Evolutionary conservation across 1,284 basidiomycete genomes (phyloP), one percentile per base, ranked within the genome.

Genomic region (Ceraceosorus bombacis): DNA sequence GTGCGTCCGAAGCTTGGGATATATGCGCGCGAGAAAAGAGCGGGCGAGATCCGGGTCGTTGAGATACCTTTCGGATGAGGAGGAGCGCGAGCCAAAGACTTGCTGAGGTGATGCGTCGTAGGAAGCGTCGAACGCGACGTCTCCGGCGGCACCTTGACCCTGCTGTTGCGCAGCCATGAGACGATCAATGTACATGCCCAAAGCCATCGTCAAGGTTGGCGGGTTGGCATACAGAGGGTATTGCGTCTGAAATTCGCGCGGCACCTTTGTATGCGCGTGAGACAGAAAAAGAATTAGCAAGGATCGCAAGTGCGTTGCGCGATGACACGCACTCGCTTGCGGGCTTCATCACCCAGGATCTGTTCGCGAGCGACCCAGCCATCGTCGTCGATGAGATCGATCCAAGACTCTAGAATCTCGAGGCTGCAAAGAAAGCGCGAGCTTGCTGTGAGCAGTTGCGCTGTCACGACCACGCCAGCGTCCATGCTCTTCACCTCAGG

Each of bases 301-400:
- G 1, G 12, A 49, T n/a, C 36, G 41, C 51, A 15, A 13, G 27
- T 27, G 27, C 27, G 27, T 27, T 27, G 27, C 27, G 27, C 27
- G 27, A 27, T 27, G 38, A 37, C 37, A 51, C 46, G 41, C 37
- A 59, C 88, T 78, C 87, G 89, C 81, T 89, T 93, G 49, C 92
- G 84, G 4, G 93, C 91, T 80, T 96, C 92, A 67, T 93, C 91
- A 6, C 92, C 92, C 0, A 96, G 82, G 62, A 95, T 95, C 77
- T 96, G 92, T 79, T 96, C 92, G 15, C 93, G 83, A 2, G 86
- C 92, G 55, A 96, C 88, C 92, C 92, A 96, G 2, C 92, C 92
- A 69, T 95, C 85, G 39, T 88, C 86, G 73, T 96, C 90, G 60
- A 95, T 90, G 49, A 95, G 82, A 61, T 85, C 80, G 62, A 95